Conservation (phyloP, 192 early-diverging fungal species). For the Piromyces sp. region DNA sequence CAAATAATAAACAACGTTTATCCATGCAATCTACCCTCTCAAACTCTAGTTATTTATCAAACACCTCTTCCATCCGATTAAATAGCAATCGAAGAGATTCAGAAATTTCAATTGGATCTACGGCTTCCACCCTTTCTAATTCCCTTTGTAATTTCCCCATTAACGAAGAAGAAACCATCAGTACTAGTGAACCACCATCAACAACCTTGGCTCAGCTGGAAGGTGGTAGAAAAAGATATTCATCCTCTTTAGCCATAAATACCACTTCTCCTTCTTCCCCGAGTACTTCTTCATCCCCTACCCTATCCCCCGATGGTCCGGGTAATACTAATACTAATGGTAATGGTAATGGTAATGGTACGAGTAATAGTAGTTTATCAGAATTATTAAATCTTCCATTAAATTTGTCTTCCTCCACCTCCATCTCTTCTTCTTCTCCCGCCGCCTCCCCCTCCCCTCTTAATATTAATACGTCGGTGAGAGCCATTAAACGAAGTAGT, state of each 20-base stretch:
- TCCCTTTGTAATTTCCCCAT: neutral
- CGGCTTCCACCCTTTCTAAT: neutral
- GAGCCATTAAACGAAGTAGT: neutral
- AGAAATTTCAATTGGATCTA: neutral
- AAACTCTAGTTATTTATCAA: neutral
- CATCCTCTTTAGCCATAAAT: neutral
- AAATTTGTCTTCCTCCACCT: no score
- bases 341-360: no score
- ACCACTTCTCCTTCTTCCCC: neutral
- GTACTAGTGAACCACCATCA: neutral
- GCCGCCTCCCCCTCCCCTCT: neutral
- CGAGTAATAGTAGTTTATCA: neutral
- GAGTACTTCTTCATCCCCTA: neutral
- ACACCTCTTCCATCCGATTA: neutral
- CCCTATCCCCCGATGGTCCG: neutral
- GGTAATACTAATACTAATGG: no score
- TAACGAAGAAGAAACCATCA: neutral
- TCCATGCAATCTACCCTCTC: neutral
- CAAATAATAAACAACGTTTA: neutral
- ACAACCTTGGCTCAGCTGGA: neutral
- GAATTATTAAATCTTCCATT: neutral
- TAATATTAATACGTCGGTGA: neutral
- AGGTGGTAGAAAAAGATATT: neutral
- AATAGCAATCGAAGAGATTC: neutral
- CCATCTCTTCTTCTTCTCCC: neutral